Conservation (phyloP, 2,329 filamentous ascomycete species). For the Fusarium paranaense region DNA sequence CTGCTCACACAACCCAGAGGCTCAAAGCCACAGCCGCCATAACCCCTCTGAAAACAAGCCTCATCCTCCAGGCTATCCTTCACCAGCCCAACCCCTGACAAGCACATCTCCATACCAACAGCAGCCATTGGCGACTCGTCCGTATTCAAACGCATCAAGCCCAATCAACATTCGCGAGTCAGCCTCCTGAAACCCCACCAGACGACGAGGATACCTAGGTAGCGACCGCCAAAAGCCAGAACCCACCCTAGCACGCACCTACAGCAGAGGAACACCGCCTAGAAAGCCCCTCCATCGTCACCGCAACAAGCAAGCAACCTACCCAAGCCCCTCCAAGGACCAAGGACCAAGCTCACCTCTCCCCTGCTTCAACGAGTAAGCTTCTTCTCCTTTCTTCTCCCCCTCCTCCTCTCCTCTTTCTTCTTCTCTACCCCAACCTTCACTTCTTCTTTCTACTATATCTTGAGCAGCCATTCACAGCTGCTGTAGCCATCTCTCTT, state of each 20-base stretch:
- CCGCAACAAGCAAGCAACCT: conserved; percentile 40
- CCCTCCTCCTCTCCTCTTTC: conserved; percentile 12
- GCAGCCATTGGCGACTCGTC: conserved; percentile 22
- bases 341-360: conserved; percentile 39
- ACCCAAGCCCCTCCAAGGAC: conserved; percentile 38
- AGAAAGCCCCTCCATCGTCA: conserved; percentile 50
- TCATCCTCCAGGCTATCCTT: conserved; percentile 9
- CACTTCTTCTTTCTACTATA: conserved; percentile 27
- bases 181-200: conserved; percentile 13
- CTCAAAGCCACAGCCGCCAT: conserved; percentile 17
- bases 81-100: conserved; percentile 28
- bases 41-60: conserved; percentile 27
- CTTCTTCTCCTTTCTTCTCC: conserved; percentile 28
- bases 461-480: conserved; percentile 19
- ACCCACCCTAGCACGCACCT: conserved; percentile 1
- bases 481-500: conserved; percentile 10
- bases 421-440: neutral
- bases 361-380: conserved; percentile 36
- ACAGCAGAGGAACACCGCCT: conserved; percentile 34
- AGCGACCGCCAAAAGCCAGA: conserved; percentile 17
- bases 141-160: conserved; percentile 6
- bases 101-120: conserved; percentile 21
- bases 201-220: neutral
- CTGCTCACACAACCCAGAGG: conserved; percentile 9
- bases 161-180: conserved; percentile 2